Conservation (phyloP, 202 grass and related monocot species). For the Bolboschoenoplectus hybrid region DNA sequence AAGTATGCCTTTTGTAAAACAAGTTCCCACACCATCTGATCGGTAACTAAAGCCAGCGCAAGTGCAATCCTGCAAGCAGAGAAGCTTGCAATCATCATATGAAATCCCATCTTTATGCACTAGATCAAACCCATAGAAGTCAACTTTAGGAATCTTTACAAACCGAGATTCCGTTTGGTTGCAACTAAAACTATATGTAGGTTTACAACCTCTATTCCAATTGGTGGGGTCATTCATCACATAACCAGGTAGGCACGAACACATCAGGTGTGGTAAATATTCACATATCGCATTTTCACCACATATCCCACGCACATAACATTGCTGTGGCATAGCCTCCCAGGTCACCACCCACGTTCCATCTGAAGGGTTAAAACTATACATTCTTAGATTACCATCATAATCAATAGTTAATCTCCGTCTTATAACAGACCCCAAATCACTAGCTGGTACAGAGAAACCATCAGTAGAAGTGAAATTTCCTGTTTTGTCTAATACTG, state of each 20-base stretch:
- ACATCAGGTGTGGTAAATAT: slow-evolving; percentile 46
- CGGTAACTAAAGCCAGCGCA: slow-evolving; percentile 57
- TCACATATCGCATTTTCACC: slow-evolving; percentile 61
- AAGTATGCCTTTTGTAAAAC: slow-evolving; percentile 60
- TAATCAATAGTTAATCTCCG: slow-evolving; percentile 61
- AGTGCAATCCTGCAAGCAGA: slow-evolving; percentile 49
- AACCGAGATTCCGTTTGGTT: slow-evolving; percentile 51
- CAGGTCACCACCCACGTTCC: slow-evolving; percentile 54
- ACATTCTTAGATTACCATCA: slow-evolving; percentile 74
- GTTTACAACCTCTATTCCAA: slow-evolving; percentile 50
- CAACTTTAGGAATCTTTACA: slow-evolving; percentile 47
- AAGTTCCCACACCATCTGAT: slow-evolving; percentile 39
- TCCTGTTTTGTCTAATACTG: slow-evolving; percentile 55
- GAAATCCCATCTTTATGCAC: slow-evolving; percentile 30
- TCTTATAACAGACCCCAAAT: slow-evolving; percentile 48
- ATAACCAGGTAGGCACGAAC: slow-evolving; percentile 61
- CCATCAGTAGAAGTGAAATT: slow-evolving; percentile 58
- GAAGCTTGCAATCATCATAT: slow-evolving; percentile 49
- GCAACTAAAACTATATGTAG: slow-evolving; percentile 40
- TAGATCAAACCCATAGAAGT: slow-evolving; percentile 76
- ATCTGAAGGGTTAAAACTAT: slow-evolving; percentile 53
- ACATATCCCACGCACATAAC: slow-evolving; percentile 62
- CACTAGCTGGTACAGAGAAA: slow-evolving; percentile 45
- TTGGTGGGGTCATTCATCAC: slow-evolving; percentile 51
- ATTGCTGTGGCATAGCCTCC: slow-evolving; percentile 46